phyloP scores from a whole-genome alignment of 2,329 filamentous ascomycete genomes.

The Claviceps sp. region DNA sequence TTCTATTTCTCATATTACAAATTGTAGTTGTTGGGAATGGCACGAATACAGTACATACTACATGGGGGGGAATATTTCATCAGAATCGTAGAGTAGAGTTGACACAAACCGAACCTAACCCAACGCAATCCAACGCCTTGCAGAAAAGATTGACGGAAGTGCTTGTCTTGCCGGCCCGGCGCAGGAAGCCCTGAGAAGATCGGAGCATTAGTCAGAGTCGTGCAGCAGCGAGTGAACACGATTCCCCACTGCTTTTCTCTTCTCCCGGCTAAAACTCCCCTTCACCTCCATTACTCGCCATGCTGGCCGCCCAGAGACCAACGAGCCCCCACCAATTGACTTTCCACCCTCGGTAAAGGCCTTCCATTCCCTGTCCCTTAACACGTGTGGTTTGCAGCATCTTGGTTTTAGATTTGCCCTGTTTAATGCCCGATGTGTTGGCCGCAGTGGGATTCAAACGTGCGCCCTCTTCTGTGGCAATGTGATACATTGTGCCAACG shows the following conservation, averaged over 20 bases:
- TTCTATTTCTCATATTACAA: not conserved
- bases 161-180: not conserved
- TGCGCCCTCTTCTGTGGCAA: constrained; percentile 70
- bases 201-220: not conserved
- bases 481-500: constrained; percentile 80
- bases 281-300: constrained; percentile 47
- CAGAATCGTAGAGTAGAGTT: constrained; percentile 5
- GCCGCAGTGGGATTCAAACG: constrained; percentile 27
- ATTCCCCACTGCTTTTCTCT: not conserved
- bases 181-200: not conserved
- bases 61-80: constrained; percentile 29
- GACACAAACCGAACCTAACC: not conserved
- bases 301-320: constrained; percentile 57
- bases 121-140: constrained; percentile 6
- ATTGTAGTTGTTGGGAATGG: constrained; percentile 10
- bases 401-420: constrained; percentile 19
- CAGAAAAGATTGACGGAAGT: not conserved
- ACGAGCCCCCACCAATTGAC: constrained; percentile 67
- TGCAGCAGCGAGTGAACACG: constrained; percentile 7
- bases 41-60: not conserved
- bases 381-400: constrained; percentile 23
- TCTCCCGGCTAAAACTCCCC: constrained; percentile 37
- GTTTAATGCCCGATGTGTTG: constrained; percentile 17
- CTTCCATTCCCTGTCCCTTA: constrained; percentile 54
- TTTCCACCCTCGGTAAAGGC: constrained; percentile 62